Percentiles rank a stretch among this genome's conserved stretches.
Evolutionary conservation across 1,284 basidiomycete species (phyloP).

Genomic region (Ganoderma multipileum): DNA sequence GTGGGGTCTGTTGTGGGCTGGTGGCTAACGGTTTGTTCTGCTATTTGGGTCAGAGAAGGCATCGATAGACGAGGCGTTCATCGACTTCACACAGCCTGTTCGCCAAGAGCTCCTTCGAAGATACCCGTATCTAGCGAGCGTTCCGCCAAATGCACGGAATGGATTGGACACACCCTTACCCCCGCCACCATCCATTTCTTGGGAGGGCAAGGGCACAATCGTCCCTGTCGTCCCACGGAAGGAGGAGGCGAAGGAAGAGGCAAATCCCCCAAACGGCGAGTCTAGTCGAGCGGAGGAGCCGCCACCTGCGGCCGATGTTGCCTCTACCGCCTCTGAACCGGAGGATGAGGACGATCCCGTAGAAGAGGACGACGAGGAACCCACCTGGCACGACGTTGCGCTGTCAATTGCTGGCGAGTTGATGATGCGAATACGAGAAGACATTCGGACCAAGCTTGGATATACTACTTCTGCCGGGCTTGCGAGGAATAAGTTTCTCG

Average conservation of each 20-base stretch:
- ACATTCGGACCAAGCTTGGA: slow-evolving; percentile 77
- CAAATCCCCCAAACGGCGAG: slow-evolving; percentile 17
- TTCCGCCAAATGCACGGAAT: slow-evolving; percentile 71
- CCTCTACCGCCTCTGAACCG: slow-evolving; percentile 6
- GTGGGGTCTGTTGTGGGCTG: neutral
- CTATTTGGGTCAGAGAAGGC: slow-evolving; percentile 82
- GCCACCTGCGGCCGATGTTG: slow-evolving; percentile 18
- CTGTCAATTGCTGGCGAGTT: slow-evolving; percentile 89
- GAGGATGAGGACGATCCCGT: slow-evolving; percentile 27
- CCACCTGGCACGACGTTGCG: slow-evolving; percentile 93
- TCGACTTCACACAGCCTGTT: slow-evolving; percentile 85
- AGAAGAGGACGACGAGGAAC: slow-evolving; percentile 43
- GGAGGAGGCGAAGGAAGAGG: slow-evolving; percentile 20
- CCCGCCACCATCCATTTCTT: slow-evolving; percentile 70
- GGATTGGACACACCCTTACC: slow-evolving; percentile 88
- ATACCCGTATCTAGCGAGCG: slow-evolving; percentile 78
- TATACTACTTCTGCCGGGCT: slow-evolving; percentile 98
- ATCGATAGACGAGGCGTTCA: slow-evolving; percentile 87
- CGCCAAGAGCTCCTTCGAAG: slow-evolving; percentile 74
- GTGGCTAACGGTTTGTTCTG: neutral
- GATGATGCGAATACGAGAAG: slow-evolving; percentile 79
- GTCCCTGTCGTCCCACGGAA: slow-evolving; percentile 62
- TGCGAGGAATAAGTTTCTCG: slow-evolving; percentile 91
- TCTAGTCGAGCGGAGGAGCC: neutral
- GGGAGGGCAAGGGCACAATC: slow-evolving; percentile 73